Percentiles rank a stretch among this genome's conserved stretches.
Conservation (phyloP, 495 filamentous ascomycete species). For the Penicillium parvum region DNA sequence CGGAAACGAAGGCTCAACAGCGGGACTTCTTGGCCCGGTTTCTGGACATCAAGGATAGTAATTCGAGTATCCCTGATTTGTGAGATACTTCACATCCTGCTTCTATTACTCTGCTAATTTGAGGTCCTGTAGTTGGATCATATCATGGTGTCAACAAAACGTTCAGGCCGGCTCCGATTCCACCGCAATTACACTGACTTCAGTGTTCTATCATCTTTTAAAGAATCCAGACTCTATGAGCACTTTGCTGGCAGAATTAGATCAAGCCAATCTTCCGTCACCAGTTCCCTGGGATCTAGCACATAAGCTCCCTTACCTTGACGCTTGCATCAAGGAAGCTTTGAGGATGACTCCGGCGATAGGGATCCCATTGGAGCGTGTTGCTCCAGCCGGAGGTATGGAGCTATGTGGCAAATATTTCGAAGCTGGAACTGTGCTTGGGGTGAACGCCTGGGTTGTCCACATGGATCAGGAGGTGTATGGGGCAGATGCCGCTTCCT, state of each 20-base stretch:
- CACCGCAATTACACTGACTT: slow-evolving; percentile 39
- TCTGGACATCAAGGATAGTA: too few relatives aligned
- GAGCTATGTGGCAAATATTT: slow-evolving; percentile 9
- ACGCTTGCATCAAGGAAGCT: slow-evolving; percentile 17
- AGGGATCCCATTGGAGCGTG: slow-evolving; percentile 10
- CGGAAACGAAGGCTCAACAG: slow-evolving; percentile 1
- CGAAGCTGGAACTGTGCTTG: slow-evolving; percentile 17
- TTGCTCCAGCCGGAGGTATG: slow-evolving; percentile 13
- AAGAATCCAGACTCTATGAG: slow-evolving; percentile 19
- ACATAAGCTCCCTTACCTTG: slow-evolving; percentile 1
- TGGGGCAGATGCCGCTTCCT: slow-evolving; percentile 45
- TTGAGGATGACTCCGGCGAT: slow-evolving; percentile 19
- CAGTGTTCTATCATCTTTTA: slow-evolving; percentile 47
- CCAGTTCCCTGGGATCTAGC: too few relatives aligned
- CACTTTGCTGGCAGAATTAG: slow-evolving; percentile 7
- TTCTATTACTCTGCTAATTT: too few relatives aligned
- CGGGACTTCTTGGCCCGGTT: slow-evolving; percentile 17
- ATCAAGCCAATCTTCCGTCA: too few relatives aligned
- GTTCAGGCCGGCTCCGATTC: slow-evolving; percentile 51
- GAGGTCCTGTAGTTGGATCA: too few relatives aligned
- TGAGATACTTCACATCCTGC: too few relatives aligned
- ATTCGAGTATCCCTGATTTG: too few relatives aligned
- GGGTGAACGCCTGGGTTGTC: slow-evolving; percentile 21
- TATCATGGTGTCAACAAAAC: too few relatives aligned
- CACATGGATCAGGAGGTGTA: slow-evolving; percentile 38